Conservation (phyloP, 2,329 filamentous ascomycete species). For the Ampelomyces quisqualis region DNA sequence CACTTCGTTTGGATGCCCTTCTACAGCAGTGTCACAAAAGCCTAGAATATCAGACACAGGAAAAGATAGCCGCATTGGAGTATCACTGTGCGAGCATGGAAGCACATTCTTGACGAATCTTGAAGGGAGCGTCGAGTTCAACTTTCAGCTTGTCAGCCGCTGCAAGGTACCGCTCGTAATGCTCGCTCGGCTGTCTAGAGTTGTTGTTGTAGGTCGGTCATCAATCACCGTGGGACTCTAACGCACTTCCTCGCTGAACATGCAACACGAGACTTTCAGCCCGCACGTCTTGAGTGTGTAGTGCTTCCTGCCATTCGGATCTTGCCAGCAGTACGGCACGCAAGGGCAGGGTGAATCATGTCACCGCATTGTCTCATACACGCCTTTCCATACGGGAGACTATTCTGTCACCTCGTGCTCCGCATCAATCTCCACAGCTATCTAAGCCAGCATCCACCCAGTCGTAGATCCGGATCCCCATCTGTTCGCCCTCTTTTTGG, state of each 20-base stretch:
- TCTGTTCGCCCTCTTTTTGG: neutral
- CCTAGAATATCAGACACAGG: neutral
- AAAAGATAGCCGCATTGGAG: neutral
- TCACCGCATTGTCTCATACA: neutral
- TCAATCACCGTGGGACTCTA: neutral
- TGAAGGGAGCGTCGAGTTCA: neutral
- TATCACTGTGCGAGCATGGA: neutral
- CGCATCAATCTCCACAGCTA: neutral
- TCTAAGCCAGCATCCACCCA: neutral
- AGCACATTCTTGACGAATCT: neutral
- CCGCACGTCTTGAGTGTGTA: neutral
- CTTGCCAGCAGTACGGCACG: neutral
- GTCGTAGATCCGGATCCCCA: neutral
- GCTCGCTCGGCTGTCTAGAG: no score
- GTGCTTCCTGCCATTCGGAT: neutral
- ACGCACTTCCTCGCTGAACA: neutral
- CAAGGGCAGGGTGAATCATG: neutral
- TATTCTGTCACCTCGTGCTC: neutral
- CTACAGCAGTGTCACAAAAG: neutral
- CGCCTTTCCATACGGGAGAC: neutral
- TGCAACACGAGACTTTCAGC: neutral
- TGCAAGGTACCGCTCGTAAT: neutral
- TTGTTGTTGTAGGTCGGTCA: no score
- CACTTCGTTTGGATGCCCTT: neutral
- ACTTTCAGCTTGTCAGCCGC: neutral